These are phyloP conservation scores for Kwoniella botswanensis DNA, from an alignment of 768 basidiomycete genomes.

Conservation along the genomic window DNA sequence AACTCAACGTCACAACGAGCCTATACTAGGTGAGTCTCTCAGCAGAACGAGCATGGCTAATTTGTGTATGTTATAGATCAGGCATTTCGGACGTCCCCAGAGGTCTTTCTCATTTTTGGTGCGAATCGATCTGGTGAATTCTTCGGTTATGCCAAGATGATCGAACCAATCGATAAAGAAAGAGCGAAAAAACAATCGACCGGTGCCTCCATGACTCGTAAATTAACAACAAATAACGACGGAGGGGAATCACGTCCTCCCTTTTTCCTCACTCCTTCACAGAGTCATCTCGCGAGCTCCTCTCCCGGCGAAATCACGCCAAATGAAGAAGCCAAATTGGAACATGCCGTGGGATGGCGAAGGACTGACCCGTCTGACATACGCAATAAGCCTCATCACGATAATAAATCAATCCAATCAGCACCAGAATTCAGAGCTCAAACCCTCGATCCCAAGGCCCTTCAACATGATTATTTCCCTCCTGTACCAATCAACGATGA, in stretches of 20 bases:
- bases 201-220: not conserved
- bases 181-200: constrained; percentile 20
- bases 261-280: constrained; percentile 40
- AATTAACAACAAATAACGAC: constrained; percentile 23
- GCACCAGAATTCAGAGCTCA: constrained; percentile 25
- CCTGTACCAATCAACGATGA: constrained; percentile 24
- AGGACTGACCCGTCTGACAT: constrained; percentile 39
- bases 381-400: constrained; percentile 2
- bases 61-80: constrained; percentile 64
- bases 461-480: constrained; percentile 35
- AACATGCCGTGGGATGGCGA: constrained; percentile 25
- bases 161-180: constrained; percentile 48
- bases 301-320: constrained; percentile 44
- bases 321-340: constrained; percentile 23
- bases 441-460: constrained; percentile 35
- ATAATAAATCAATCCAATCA: constrained; percentile 17
- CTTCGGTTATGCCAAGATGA: constrained; percentile 84
- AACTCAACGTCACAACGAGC: constrained; percentile 91
- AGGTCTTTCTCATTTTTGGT: constrained; percentile 87
- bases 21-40: constrained; percentile 63
- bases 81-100: constrained; percentile 85
- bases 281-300: constrained; percentile 31
- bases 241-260: constrained; percentile 15
- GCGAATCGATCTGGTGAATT: constrained; percentile 95
- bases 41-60: not conserved